These are phyloP conservation scores for Alternaria brassicicola DNA, from an alignment of 2,329 filamentous ascomycete genomes.

Conservation along the genomic window DNA sequence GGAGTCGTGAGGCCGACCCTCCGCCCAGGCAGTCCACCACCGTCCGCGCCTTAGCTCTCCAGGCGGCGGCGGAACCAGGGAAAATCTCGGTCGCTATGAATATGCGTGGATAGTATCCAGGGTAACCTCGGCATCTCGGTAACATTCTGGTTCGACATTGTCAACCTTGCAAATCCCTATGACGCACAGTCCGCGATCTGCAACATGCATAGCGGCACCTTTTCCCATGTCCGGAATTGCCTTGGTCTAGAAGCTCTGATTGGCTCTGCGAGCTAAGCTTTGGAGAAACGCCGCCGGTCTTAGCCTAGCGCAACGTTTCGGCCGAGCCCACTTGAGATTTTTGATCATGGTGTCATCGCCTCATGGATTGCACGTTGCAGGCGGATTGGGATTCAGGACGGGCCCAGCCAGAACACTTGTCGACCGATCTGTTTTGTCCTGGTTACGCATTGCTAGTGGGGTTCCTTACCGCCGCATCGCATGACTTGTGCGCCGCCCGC, in stretches of 20 bases:
- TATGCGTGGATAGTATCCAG: neutral
- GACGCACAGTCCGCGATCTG: conserved; percentile 14
- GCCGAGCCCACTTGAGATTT: conserved; percentile 17
- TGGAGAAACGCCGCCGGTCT: neutral
- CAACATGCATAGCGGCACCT: neutral
- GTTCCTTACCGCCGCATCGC: neutral
- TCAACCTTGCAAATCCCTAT: neutral
- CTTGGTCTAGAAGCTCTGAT: neutral
- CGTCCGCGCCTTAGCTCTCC: neutral
- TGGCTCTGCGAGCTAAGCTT: neutral
- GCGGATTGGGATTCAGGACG: conserved; percentile 2
- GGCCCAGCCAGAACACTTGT: neutral
- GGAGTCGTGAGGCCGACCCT: neutral
- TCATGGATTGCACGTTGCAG: conserved; percentile 9
- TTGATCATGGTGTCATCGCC: conserved; percentile 25
- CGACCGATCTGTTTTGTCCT: conserved; percentile 10
- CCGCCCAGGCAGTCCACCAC: neutral
- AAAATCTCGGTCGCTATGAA: neutral
- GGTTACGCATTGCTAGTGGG: neutral
- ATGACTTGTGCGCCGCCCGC: conserved; percentile 4
- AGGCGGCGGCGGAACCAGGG: neutral
- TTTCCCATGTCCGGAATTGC: neutral
- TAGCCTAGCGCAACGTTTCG: neutral
- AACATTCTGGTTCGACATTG: neutral
- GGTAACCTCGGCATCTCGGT: conserved; percentile 11